phyloP scores from a whole-genome alignment of 371 early-diverging fungal species.

The Basidiobolus meristosporus region DNA sequence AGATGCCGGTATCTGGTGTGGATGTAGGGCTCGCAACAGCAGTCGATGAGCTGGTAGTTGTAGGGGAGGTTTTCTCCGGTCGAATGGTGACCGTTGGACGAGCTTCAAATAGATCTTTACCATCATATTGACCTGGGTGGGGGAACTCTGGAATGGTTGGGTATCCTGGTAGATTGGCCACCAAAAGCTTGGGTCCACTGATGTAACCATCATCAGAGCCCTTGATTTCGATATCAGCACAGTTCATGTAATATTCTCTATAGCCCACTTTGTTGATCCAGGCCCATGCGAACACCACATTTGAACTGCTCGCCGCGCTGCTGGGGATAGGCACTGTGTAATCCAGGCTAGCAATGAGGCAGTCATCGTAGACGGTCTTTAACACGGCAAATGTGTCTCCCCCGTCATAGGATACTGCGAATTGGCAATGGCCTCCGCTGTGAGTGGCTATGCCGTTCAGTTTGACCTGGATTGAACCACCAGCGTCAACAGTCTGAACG shows the following conservation, averaged over 20 bases:
- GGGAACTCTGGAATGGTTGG: constrained; percentile 4
- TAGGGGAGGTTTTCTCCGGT: too few species aligned
- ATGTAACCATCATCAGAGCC: not conserved
- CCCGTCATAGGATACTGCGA: constrained; percentile 36
- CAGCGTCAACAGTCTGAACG: constrained; percentile 8
- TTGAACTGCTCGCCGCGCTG: constrained; percentile 14
- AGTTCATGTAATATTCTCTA: constrained; percentile 49
- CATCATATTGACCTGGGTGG: too few species aligned
- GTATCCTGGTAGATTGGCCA: constrained; percentile 3
- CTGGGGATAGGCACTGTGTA: constrained; percentile 26
- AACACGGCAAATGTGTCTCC: constrained; percentile 40
- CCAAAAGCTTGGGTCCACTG: constrained; percentile 2
- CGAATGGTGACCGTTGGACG: too few species aligned
- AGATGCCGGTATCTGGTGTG: too few species aligned
- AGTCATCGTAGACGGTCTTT: constrained; percentile 16
- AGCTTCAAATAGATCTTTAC: too few species aligned
- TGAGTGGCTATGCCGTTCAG: constrained; percentile 10
- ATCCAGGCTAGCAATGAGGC: constrained; percentile 8
- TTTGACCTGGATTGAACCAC: constrained; percentile 8
- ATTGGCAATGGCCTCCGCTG: constrained; percentile 49
- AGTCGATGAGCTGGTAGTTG: too few species aligned
- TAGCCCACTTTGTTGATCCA: constrained; percentile 39
- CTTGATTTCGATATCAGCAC: constrained; percentile 35
- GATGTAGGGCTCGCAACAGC: too few species aligned
- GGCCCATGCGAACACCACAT: constrained; percentile 21